These are phyloP conservation scores for Kazachstania africana DNA, from an alignment of 805 yeast species.

Conservation along the genomic window DNA sequence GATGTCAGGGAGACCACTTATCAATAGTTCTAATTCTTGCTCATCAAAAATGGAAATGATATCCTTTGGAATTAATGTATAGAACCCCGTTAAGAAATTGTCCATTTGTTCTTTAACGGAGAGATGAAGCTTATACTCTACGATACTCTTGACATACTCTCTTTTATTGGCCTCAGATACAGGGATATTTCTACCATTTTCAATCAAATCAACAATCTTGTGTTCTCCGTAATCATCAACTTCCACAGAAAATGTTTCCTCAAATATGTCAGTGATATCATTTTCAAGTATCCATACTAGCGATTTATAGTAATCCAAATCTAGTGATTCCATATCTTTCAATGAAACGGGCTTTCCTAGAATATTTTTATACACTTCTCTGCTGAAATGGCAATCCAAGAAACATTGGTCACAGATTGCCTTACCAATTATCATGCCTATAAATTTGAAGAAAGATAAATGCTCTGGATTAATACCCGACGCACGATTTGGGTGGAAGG, in stretches of 20 bases:
- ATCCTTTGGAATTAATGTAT: conserved; percentile 78
- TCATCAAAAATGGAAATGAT: conserved; percentile 83
- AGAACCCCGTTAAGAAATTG: conserved; percentile 75
- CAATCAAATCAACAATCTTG: conserved; percentile 68
- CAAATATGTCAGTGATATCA: conserved; percentile 89
- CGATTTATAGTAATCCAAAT: conserved; percentile 84
- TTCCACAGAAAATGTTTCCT: conserved; percentile 89
- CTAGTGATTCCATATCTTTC: conserved; percentile 90
- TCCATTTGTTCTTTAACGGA: conserved; percentile 84
- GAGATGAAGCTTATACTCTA: conserved; percentile 72
- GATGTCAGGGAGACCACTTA: conserved; percentile 92
- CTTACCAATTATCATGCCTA: conserved; percentile 88
- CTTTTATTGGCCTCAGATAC: conserved; percentile 87
- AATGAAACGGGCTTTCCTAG: conserved; percentile 70
- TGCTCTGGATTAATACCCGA: conserved; percentile 92
- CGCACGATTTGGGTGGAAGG: conserved; percentile 90
- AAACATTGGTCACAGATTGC: conserved; percentile 81
- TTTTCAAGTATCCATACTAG: conserved; percentile 93
- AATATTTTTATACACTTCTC: conserved; percentile 86
- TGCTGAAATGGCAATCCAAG: conserved; percentile 86
- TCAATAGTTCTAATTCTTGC: conserved; percentile 83
- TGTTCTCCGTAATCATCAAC: conserved; percentile 90
- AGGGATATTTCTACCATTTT: conserved; percentile 68
- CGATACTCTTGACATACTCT: conserved; percentile 77
- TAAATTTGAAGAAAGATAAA: conserved; percentile 81